A percentile compares a stretch with the other conserved stretches of the same genome.
phyloP scores from a whole-genome alignment of 2,329 filamentous ascomycete species.

The Fragosphaeria purpurea region DNA sequence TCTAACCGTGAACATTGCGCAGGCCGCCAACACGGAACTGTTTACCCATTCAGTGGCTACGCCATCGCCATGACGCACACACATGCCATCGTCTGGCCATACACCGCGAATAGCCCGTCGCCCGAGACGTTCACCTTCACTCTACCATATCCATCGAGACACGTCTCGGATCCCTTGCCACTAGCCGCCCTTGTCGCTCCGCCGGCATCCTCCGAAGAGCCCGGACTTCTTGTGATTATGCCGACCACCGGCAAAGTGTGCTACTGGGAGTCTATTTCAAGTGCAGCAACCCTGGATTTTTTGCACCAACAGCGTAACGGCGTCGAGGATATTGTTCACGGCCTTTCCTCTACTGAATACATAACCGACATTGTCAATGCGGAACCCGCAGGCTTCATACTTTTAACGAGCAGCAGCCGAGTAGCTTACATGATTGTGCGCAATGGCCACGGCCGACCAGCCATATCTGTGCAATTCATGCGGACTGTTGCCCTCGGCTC shows the following conservation, averaged over 20 bases:
- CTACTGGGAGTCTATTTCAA: slow-evolving; percentile 94
- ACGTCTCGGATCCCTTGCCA: slow-evolving; percentile 61
- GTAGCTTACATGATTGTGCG: slow-evolving; percentile 78
- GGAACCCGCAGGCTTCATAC: slow-evolving; percentile 75
- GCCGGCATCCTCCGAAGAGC: slow-evolving; percentile 66
- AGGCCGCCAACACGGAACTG: slow-evolving; percentile 57
- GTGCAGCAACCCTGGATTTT: slow-evolving; percentile 72
- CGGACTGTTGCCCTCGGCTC: slow-evolving; percentile 50
- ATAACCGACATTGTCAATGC: slow-evolving; percentile 71
- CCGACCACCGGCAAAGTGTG: slow-evolving; percentile 75
- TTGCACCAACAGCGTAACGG: slow-evolving; percentile 74
- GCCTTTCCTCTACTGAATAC: slow-evolving; percentile 68
- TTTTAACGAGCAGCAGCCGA: slow-evolving; percentile 76
- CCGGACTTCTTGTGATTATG: slow-evolving; percentile 79
- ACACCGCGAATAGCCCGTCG: slow-evolving; percentile 56
- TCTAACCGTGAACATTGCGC: slow-evolving; percentile 8
- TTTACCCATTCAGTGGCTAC: slow-evolving; percentile 58
- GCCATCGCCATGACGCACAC: slow-evolving; percentile 72
- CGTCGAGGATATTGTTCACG: slow-evolving; percentile 63
- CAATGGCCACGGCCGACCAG: slow-evolving; percentile 77
- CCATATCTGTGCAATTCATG: slow-evolving; percentile 68
- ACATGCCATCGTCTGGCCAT: slow-evolving; percentile 85
- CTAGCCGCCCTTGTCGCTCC: slow-evolving; percentile 75
- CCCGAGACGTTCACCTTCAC: slow-evolving; percentile 73
- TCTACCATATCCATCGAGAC: slow-evolving; percentile 62